A percentile compares a stretch with the other conserved stretches of the same genome.
Conservation (phyloP, 257 asterid genomes). For the Verbena officinalis region DNA sequence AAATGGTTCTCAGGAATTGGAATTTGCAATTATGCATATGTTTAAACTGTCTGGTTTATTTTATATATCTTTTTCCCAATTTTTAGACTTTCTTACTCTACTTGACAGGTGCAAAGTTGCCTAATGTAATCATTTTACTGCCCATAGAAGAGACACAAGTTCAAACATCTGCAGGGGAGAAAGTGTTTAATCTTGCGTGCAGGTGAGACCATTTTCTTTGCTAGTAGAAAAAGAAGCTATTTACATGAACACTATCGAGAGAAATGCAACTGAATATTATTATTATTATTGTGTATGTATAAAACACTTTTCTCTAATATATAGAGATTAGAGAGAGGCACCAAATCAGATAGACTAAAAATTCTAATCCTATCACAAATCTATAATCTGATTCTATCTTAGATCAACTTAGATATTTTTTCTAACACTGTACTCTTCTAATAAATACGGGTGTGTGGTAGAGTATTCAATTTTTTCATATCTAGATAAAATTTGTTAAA, state of each 20-base stretch:
- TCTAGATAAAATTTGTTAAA: slow-evolving; percentile 1
- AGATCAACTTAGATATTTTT: too few relatives aligned
- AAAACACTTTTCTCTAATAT: too few relatives aligned
- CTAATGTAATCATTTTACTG: slow-evolving; percentile 69
- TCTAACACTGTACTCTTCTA: too few relatives aligned
- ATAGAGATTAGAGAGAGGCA: too few relatives aligned
- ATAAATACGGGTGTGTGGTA: slow-evolving; percentile 19
- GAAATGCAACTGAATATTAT: too few relatives aligned
- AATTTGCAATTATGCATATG: slow-evolving; percentile 6
- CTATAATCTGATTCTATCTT: too few relatives aligned
- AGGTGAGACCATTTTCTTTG: slow-evolving; percentile 53
- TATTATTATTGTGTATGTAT: too few relatives aligned
- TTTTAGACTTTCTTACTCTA: slow-evolving; percentile 24
- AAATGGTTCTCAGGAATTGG: slow-evolving; percentile 17
- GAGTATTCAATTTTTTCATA: slow-evolving; percentile 12
- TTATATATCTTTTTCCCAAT: slow-evolving; percentile 10
- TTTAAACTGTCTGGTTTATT: slow-evolving; percentile 27
- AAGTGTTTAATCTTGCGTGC: slow-evolving; percentile 67
- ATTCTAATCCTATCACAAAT: too few relatives aligned
- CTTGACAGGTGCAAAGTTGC: slow-evolving; percentile 78
- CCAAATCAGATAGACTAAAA: too few relatives aligned
- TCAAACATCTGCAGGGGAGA: slow-evolving; percentile 69
- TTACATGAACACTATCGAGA: slow-evolving; percentile 2
- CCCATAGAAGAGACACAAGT: slow-evolving; percentile 65
- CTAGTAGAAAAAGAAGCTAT: slow-evolving; percentile 24